A percentile compares a stretch with the other conserved stretches of the same genome.
These are phyloP conservation scores for Entomortierella beljakovae DNA, from an alignment of 192 early-diverging fungal genomes.

Conservation along the genomic window DNA sequence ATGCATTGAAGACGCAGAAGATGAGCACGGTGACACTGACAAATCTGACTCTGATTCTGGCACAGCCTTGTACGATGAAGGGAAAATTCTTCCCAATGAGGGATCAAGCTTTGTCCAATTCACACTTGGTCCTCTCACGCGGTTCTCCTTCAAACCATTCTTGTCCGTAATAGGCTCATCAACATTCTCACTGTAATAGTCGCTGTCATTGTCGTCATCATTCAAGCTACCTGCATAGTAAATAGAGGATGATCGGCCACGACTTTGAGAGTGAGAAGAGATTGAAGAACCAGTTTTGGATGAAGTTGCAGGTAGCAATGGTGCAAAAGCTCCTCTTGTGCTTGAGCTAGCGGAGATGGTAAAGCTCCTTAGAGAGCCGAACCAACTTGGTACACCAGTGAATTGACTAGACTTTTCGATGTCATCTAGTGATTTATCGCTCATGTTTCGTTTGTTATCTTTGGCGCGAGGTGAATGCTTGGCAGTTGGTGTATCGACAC, in stretches of 20 bases:
- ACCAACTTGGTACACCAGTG: constrained; percentile 30
- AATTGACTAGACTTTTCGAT: background rate
- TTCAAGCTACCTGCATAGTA: constrained; percentile 23
- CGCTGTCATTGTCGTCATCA: constrained; percentile 19
- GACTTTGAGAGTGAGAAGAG: constrained; percentile 15
- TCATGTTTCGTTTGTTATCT: background rate
- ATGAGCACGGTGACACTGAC: constrained; percentile 16
- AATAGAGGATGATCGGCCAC: constrained; percentile 38
- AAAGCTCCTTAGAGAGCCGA: constrained; percentile 44
- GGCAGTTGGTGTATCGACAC: background rate
- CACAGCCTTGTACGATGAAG: constrained; percentile 19
- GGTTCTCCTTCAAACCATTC: constrained; percentile 48
- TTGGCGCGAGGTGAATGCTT: background rate
- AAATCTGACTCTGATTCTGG: constrained; percentile 27
- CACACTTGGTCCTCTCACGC: constrained; percentile 27
- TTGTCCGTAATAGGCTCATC: constrained; percentile 37
- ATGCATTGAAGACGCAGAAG: constrained; percentile 25
- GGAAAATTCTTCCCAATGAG: constrained; percentile 24
- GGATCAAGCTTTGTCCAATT: constrained; percentile 39
- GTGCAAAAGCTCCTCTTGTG: constrained; percentile 38
- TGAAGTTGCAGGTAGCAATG: constrained; percentile 8
- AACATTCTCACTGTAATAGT: background rate
- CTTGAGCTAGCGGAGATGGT: constrained; percentile 30
- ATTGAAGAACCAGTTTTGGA: background rate
- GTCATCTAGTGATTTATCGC: background rate